These are phyloP conservation scores for Plectosphaerella cucumerina DNA, from an alignment of 2,329 filamentous ascomycete species.

Conservation along the genomic window DNA sequence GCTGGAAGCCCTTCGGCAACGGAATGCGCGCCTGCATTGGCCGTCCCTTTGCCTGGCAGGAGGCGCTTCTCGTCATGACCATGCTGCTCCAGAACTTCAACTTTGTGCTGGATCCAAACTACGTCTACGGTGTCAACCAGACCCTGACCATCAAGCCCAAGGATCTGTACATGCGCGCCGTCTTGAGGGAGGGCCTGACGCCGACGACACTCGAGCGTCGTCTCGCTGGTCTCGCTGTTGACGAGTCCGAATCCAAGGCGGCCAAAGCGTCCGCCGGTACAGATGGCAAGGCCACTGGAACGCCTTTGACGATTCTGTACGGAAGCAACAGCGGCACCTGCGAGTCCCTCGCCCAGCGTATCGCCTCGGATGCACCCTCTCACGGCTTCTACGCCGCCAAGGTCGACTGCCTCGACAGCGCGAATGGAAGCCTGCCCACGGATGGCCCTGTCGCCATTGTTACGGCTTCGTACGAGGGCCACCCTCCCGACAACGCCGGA, in stretches of 20 bases:
- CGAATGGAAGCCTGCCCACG: constrained; percentile 50
- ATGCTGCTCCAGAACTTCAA: constrained; percentile 65
- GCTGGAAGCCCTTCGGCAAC: constrained; percentile 51
- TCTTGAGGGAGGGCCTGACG: constrained; percentile 37
- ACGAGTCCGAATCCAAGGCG: background rate
- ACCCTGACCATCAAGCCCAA: constrained; percentile 58
- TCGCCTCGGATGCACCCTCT: constrained; percentile 49
- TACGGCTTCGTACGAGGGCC: constrained; percentile 65
- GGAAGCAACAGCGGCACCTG: constrained; percentile 69
- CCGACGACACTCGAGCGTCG: constrained; percentile 39
- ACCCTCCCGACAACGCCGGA: constrained; percentile 64
- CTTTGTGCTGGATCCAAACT: constrained; percentile 54
- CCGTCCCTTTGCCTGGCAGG: constrained; percentile 50
- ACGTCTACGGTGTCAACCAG: constrained; percentile 46
- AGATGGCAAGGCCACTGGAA: constrained; percentile 12
- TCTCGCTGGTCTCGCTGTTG: constrained; percentile 26
- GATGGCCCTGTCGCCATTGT: constrained; percentile 58
- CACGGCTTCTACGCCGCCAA: constrained; percentile 50
- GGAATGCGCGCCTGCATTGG: constrained; percentile 50
- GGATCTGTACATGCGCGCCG: constrained; percentile 54
- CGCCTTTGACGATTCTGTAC: constrained; percentile 57
- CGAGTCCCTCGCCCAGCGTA: constrained; percentile 56
- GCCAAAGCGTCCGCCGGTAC: constrained; percentile 5
- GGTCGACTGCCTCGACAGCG: constrained; percentile 53
- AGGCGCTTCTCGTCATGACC: constrained; percentile 40